phyloP scores from a whole-genome alignment of 768 basidiomycete species.

The Mycena venus region DNA sequence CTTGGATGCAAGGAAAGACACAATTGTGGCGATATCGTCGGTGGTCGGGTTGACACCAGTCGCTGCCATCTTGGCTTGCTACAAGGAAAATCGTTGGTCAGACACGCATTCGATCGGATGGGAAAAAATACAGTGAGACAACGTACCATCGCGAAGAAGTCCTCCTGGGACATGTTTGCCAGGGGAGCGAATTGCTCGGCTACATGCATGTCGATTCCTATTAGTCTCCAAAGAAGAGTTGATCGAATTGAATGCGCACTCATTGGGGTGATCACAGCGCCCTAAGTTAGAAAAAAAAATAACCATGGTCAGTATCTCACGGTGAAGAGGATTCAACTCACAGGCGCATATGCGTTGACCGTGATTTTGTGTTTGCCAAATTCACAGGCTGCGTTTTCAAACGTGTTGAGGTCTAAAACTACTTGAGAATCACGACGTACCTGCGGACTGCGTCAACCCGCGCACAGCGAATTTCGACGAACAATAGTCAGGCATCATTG shows the following conservation, averaged over 20 bases:
- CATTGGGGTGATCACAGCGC: slow-evolving; percentile 27
- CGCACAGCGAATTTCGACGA: slow-evolving; percentile 53
- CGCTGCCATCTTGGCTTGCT: slow-evolving; percentile 33
- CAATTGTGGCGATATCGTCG: slow-evolving; percentile 42
- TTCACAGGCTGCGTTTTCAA: slow-evolving; percentile 8
- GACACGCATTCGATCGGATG: not conserved
- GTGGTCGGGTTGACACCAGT: slow-evolving; percentile 37
- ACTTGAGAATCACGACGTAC: not conserved
- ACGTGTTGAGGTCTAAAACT: not conserved
- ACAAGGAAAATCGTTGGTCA: not conserved
- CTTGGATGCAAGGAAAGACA: slow-evolving; percentile 48
- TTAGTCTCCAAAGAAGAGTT: not conserved
- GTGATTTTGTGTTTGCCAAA: slow-evolving; percentile 29
- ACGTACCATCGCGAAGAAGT: slow-evolving; percentile 16
- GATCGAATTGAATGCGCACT: slow-evolving; percentile 2
- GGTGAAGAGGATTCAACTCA: too few species aligned
- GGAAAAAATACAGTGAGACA: not conserved
- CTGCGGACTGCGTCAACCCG: slow-evolving; percentile 48
- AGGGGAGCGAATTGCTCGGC: slow-evolving; percentile 9
- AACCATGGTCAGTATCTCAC: not conserved
- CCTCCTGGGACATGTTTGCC: not conserved
- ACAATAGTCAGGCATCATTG: slow-evolving; percentile 36
- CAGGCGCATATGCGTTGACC: slow-evolving; percentile 31
- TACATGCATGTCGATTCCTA: not conserved
- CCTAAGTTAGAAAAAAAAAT: not conserved